Percentiles rank a stretch among this genome's conserved stretches.
phyloP scores from a whole-genome alignment of 192 early-diverging fungal species.

The Coemansia sp. region DNA sequence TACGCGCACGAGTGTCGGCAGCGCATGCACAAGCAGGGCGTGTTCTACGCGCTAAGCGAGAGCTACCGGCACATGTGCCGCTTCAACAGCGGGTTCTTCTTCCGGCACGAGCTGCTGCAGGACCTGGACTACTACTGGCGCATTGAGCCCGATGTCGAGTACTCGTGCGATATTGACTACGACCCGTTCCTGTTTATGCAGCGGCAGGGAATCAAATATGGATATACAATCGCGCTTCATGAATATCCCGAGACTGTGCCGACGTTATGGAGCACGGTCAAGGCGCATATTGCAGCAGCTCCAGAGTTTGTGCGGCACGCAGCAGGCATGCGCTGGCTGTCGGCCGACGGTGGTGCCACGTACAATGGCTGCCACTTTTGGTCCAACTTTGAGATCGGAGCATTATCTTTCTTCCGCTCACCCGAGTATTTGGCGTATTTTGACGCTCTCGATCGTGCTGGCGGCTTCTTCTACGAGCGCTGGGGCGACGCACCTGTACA shows the following conservation, averaged over 20 bases:
- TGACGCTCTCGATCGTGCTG: constrained; percentile 66
- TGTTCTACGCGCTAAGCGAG: constrained; percentile 67
- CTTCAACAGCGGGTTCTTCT: constrained; percentile 78
- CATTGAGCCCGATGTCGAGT: constrained; percentile 80
- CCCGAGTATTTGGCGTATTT: constrained; percentile 69
- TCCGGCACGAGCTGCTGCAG: constrained; percentile 65
- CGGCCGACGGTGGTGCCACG: constrained; percentile 39
- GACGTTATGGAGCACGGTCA: constrained; percentile 68
- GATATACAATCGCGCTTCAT: constrained; percentile 71
- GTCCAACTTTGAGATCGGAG: constrained; percentile 88
- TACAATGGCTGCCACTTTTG: constrained; percentile 87
- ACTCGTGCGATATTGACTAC: constrained; percentile 76
- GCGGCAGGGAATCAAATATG: constrained; percentile 75
- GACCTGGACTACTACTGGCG: constrained; percentile 87
- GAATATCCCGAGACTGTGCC: constrained; percentile 72
- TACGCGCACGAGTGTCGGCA: constrained; percentile 55
- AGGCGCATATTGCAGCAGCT: constrained; percentile 53
- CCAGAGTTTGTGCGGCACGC: constrained; percentile 55
- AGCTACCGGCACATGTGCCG: constrained; percentile 80
- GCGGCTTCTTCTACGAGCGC: constrained; percentile 85
- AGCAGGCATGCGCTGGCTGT: constrained; percentile 57
- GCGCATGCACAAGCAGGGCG: constrained; percentile 55
- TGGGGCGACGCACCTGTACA: constrained; percentile 78
- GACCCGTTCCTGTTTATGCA: constrained; percentile 84
- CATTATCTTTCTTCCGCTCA: constrained; percentile 67